Evolutionary conservation across 2,329 filamentous ascomycete species (phyloP).

Genomic region (Neophaeococcomyces mojaviensis): DNA sequence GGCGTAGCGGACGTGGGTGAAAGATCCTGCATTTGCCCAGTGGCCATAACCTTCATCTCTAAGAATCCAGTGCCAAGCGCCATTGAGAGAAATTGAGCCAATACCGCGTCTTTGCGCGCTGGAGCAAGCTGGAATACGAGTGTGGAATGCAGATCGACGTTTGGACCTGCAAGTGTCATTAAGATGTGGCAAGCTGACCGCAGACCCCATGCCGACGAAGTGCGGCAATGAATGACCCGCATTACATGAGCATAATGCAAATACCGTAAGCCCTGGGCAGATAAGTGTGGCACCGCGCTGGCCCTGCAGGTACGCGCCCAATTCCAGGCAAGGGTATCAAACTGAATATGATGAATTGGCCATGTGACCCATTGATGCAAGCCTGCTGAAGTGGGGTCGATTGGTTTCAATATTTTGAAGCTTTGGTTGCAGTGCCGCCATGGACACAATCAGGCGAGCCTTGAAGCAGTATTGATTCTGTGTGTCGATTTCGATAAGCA

Average conservation of each 20-base stretch:
- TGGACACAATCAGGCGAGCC: not conserved
- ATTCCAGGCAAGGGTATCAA: not conserved
- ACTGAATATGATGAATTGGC: not conserved
- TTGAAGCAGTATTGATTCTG: not conserved
- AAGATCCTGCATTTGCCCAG: too few relatives aligned
- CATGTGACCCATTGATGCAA: conserved; percentile 9
- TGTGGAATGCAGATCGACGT: not conserved
- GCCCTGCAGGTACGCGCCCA: not conserved
- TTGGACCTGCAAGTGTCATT: not conserved
- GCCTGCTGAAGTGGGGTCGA: conserved; percentile 4
- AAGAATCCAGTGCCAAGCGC: too few relatives aligned
- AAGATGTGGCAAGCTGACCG: not conserved
- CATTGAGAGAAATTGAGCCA: too few relatives aligned
- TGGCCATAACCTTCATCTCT: too few relatives aligned
- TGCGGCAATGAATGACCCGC: conserved; percentile 1
- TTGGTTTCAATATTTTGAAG: not conserved
- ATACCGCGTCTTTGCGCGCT: too few relatives aligned
- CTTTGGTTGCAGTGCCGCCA: conserved; percentile 1
- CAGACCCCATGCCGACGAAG: not conserved
- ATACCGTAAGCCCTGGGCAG: not conserved
- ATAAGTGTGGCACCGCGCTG: not conserved
- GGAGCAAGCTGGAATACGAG: too few relatives aligned
- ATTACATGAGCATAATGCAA: conserved; percentile 9
- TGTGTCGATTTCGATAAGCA: not conserved
- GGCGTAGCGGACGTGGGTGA: too few relatives aligned